Percentiles rank a stretch among this genome's conserved stretches.
These are phyloP conservation scores for Fusarium pseudoanthophilum DNA, from an alignment of 2,329 filamentous ascomycete species.

Conservation along the genomic window DNA sequence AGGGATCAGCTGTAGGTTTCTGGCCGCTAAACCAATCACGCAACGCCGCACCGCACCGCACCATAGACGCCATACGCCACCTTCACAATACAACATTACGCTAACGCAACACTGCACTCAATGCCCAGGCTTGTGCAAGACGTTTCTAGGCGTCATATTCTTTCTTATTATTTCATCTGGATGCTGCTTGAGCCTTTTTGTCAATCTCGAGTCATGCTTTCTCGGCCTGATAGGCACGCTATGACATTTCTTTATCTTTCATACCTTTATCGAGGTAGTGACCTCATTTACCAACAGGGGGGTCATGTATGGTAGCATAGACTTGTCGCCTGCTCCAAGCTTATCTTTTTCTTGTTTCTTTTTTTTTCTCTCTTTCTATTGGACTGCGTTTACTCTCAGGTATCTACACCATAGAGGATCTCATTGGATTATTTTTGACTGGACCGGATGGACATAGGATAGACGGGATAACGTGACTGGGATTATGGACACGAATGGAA, in stretches of 20 bases:
- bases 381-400: constrained; percentile 13
- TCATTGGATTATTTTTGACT: constrained; percentile 15
- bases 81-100: constrained; percentile 2
- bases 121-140: constrained; percentile 9
- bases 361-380: background rate
- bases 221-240: constrained; percentile 3
- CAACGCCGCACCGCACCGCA: background rate
- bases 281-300: constrained; percentile 3
- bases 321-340: constrained; percentile 14
- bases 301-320: constrained; percentile 28
- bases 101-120: background rate
- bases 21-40: constrained; percentile 15
- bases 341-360: constrained; percentile 13
- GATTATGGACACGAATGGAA: constrained; percentile 37
- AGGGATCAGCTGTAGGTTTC: constrained; percentile 27
- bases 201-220: constrained; percentile 31
- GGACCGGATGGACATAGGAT: constrained; percentile 33
- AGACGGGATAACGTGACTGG: constrained; percentile 25
- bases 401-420: constrained; percentile 37
- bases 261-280: background rate
- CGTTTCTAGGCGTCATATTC: constrained; percentile 34
- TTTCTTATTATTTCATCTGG: background rate
- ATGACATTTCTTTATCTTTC: constrained; percentile 9
- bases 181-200: constrained; percentile 16
- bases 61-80: constrained; percentile 18